A percentile compares a stretch with the other conserved stretches of the same genome.
phyloP scores from a whole-genome alignment of 208 protist species.

The Borovskyia barvae region DNA sequence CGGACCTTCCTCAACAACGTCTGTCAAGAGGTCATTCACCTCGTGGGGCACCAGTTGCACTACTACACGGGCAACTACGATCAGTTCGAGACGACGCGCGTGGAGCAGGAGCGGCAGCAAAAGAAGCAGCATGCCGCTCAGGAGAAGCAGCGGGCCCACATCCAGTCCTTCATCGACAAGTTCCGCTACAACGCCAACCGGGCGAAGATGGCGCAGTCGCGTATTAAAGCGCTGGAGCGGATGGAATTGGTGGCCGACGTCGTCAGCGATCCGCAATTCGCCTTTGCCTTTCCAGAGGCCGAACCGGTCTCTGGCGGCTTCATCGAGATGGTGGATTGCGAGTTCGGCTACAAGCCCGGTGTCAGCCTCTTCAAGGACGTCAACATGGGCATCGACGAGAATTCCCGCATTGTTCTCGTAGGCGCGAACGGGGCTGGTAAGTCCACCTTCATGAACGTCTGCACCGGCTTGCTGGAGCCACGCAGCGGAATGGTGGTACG shows the following conservation, averaged over 20 bases:
- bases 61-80: slow-evolving; percentile 96
- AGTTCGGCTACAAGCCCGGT: slow-evolving; percentile 91
- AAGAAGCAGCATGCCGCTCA: slow-evolving; percentile 88
- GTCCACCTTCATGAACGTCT: slow-evolving; percentile 95
- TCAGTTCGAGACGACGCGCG: slow-evolving; percentile 89
- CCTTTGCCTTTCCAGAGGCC: slow-evolving; percentile 91
- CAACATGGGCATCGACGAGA: slow-evolving; percentile 89
- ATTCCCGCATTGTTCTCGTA: slow-evolving; percentile 88
- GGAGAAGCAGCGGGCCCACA: slow-evolving; percentile 87
- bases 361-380: slow-evolving; percentile 88
- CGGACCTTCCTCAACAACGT: slow-evolving; percentile 96
- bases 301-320: slow-evolving; percentile 77
- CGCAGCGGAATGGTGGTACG: slow-evolving; percentile 74
- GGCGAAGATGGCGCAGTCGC: slow-evolving; percentile 93
- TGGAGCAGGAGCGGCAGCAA: slow-evolving; percentile 88
- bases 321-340: slow-evolving; percentile 87
- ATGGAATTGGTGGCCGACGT: slow-evolving; percentile 89
- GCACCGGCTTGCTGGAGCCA: slow-evolving; percentile 82
- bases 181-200: slow-evolving; percentile 91
- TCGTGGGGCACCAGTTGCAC: slow-evolving; percentile 76
- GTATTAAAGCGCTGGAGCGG: slow-evolving; percentile 93
- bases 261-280: slow-evolving; percentile 86
- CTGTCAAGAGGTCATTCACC: slow-evolving; percentile 93
- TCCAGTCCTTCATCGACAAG: slow-evolving; percentile 94
- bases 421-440: slow-evolving; percentile 93